phyloP scores from a whole-genome alignment of 2,329 filamentous ascomycete species.

The Talaromyces sp. region DNA sequence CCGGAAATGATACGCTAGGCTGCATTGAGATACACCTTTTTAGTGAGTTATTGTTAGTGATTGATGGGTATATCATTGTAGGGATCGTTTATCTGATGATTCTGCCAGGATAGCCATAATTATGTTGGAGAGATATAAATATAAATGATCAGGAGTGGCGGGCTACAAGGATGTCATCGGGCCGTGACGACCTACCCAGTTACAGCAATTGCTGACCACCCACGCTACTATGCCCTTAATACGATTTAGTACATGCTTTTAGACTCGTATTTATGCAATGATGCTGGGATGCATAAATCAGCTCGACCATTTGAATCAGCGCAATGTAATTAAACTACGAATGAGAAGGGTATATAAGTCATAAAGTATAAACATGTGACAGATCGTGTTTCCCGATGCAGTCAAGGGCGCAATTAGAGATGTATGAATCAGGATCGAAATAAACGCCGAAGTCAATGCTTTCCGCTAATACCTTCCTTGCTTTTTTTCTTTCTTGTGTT shows the following conservation, averaged over 20 bases:
- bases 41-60: background rate
- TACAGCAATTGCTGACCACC: background rate
- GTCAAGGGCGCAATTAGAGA: background rate
- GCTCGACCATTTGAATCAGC: background rate
- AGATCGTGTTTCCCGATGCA: background rate
- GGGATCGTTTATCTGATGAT: background rate
- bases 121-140: background rate
- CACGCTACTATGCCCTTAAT: background rate
- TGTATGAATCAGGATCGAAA: background rate
- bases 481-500: background rate
- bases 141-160: background rate
- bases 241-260: background rate
- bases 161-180: background rate
- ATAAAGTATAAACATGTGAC: background rate
- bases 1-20: background rate
- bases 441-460: conserved; percentile 4
- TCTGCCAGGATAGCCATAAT: background rate
- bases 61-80: background rate
- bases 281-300: background rate
- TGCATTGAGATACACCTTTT: background rate
- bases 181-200: background rate
- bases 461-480: too few species aligned
- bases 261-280: background rate
- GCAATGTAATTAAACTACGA: background rate
- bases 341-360: background rate